Evolutionary conservation across 1,284 basidiomycete species (phyloP).

Genomic region (Stygiomarasmius scandens): DNA sequence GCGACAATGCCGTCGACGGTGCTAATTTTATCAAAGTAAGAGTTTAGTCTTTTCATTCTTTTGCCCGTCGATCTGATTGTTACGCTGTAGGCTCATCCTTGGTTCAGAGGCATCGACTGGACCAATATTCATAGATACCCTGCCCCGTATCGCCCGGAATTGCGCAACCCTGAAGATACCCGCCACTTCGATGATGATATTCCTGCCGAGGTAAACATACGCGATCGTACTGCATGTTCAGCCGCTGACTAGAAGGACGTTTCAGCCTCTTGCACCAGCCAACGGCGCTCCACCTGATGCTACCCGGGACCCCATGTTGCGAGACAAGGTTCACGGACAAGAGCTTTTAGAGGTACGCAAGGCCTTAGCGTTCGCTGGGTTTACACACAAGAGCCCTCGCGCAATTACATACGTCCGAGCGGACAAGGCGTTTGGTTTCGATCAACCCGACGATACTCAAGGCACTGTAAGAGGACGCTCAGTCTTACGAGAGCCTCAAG

Average conservation of each 20-base stretch:
- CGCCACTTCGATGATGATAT: conserved; percentile 93
- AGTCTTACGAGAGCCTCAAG: conserved; percentile 56
- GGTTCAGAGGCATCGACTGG: conserved; percentile 89
- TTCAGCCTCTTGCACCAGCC: conserved; percentile 85
- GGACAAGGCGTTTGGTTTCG: conserved; percentile 67
- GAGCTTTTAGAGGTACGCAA: conserved; percentile 90
- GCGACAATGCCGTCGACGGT: conserved; percentile 68
- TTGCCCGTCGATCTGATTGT: conserved; percentile 20
- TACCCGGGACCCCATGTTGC: conserved; percentile 86
- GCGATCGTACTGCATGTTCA: conserved; percentile 15
- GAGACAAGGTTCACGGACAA: conserved; percentile 82
- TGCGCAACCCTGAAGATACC: conserved; percentile 81
- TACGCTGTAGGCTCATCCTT: conserved; percentile 72
- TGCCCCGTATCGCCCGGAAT: conserved; percentile 88
- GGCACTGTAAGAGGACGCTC: conserved; percentile 60
- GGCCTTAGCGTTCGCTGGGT: conserved; percentile 86
- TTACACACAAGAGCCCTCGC: conserved; percentile 86
- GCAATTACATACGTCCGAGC: conserved; percentile 73
- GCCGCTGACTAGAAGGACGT: conserved; percentile 28
- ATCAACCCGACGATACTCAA: conserved; percentile 48
- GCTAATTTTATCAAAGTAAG: conserved; percentile 85
- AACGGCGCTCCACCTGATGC: conserved; percentile 83
- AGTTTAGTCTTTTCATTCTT: conserved; percentile 19
- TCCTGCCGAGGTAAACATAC: conserved; percentile 74
- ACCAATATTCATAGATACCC: conserved; percentile 75